phyloP scores from a whole-genome alignment of 805 yeast genomes.

The Saccharomycopsis capsularis region DNA sequence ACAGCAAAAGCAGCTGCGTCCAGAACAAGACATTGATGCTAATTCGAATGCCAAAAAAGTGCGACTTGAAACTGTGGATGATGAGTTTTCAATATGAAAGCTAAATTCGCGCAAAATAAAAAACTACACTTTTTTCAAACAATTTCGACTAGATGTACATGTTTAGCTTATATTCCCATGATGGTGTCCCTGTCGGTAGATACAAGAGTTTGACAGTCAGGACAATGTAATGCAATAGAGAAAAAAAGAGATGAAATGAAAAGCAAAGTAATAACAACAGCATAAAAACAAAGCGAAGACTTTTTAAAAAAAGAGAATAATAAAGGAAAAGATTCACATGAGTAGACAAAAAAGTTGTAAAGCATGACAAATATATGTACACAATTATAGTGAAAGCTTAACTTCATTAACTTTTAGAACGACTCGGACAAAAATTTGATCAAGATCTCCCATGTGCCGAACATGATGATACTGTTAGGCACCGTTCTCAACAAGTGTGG shows the following conservation, averaged over 20 bases:
- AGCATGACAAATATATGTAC: background rate
- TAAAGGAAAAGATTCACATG: background rate
- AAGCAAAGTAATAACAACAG: no score
- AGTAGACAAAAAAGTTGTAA: background rate
- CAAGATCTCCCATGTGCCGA: conserved; percentile 95
- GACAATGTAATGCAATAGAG: no score
- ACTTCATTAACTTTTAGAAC: background rate
- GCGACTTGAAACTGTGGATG: conserved; percentile 8
- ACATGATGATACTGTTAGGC: conserved; percentile 97
- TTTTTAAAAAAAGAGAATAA: background rate
- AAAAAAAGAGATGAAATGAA: no score
- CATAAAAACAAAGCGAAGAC: background rate
- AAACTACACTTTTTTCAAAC: no score
- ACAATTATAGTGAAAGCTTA: background rate
- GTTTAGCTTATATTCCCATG: no score
- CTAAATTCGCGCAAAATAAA: no score
- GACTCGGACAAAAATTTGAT: conserved; percentile 44
- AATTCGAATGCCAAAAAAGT: conserved; percentile 6
- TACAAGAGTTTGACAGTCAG: no score
- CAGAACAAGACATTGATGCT: background rate
- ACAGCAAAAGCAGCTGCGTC: background rate
- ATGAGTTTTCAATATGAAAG: no score
- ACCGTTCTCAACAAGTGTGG: conserved; percentile 96
- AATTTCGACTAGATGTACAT: no score
- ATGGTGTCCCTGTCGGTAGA: no score